Evolutionary conservation across 179 eudicot genomes (phyloP).

Genomic region (Spergularia azorica): DNA sequence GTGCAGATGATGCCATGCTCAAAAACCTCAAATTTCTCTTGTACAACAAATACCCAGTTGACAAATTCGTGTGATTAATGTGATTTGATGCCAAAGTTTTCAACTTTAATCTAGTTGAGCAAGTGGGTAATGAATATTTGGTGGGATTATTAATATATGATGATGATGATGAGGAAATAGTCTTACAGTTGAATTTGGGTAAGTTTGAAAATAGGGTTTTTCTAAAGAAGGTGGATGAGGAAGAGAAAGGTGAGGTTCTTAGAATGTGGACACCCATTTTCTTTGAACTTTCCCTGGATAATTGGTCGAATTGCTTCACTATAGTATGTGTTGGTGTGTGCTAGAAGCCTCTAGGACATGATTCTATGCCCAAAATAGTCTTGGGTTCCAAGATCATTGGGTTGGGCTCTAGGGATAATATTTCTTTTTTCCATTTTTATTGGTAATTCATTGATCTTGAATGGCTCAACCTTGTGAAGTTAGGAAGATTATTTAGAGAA

Average conservation of each 20-base stretch:
- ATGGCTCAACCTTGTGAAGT: too few relatives aligned
- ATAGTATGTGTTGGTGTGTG: too few relatives aligned
- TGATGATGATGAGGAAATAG: neutral
- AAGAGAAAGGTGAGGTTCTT: conserved; percentile 43
- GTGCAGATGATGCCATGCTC: conserved; percentile 56
- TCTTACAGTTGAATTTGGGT: conserved; percentile 12
- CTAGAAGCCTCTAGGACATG: neutral
- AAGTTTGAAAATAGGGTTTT: conserved; percentile 29
- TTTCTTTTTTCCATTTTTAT: too few relatives aligned
- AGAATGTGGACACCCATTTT: conserved; percentile 54
- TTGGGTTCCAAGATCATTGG: neutral
- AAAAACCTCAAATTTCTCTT: conserved; percentile 36
- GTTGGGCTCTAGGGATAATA: neutral
- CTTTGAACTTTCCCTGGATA: conserved; percentile 18
- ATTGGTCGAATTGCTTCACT: neutral
- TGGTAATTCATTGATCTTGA: too few relatives aligned
- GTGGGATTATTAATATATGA: neutral
- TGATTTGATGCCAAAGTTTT: conserved; percentile 24
- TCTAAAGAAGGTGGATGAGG: conserved; percentile 25
- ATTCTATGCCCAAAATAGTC: neutral
- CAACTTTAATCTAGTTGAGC: conserved; percentile 21
- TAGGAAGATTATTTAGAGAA: too few relatives aligned
- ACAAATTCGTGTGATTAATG: conserved; percentile 8
- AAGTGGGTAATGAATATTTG: conserved; percentile 31
- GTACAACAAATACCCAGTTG: conserved; percentile 38